Conservation (phyloP, 2,329 filamentous ascomycete genomes). For the Penicillium sp. region DNA sequence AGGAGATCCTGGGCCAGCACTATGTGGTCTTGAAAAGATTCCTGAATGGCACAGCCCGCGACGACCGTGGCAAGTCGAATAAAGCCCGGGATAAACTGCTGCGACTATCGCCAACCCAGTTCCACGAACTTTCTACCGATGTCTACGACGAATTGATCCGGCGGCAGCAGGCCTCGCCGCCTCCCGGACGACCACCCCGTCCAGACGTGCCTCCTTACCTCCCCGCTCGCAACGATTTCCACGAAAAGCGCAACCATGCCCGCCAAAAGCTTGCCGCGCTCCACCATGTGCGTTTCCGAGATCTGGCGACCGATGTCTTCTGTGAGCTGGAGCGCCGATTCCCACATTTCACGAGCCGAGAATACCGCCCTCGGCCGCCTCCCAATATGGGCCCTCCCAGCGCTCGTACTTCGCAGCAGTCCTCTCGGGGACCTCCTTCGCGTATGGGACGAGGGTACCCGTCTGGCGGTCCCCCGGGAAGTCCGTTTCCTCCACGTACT, state of each 20-base stretch:
- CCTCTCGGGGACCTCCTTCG: slow-evolving; percentile 35
- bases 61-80: slow-evolving; percentile 77
- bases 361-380: slow-evolving; percentile 69
- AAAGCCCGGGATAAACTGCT: slow-evolving; percentile 93
- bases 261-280: slow-evolving; percentile 90
- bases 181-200: slow-evolving; percentile 43
- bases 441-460: slow-evolving; percentile 38
- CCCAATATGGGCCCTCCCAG: slow-evolving; percentile 43
- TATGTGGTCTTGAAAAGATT: slow-evolving; percentile 77
- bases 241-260: slow-evolving; percentile 97
- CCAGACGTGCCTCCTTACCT: slow-evolving; percentile 67
- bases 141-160: slow-evolving; percentile 93
- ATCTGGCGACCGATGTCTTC: slow-evolving; percentile 93
- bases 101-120: slow-evolving; percentile 85
- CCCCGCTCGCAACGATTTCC: slow-evolving; percentile 82
- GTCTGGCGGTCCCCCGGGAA: slow-evolving; percentile 39
- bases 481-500: slow-evolving; percentile 41
- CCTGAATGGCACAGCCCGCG: slow-evolving; percentile 67
- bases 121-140: slow-evolving; percentile 95
- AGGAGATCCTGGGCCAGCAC: slow-evolving; percentile 75
- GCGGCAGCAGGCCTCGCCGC: slow-evolving; percentile 67
- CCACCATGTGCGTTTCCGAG: slow-evolving; percentile 80
- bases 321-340: slow-evolving; percentile 90
- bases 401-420: slow-evolving; percentile 46
- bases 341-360: slow-evolving; percentile 71